Conservation (phyloP, 768 basidiomycete genomes). For the Boletus rubescentipes region DNA sequence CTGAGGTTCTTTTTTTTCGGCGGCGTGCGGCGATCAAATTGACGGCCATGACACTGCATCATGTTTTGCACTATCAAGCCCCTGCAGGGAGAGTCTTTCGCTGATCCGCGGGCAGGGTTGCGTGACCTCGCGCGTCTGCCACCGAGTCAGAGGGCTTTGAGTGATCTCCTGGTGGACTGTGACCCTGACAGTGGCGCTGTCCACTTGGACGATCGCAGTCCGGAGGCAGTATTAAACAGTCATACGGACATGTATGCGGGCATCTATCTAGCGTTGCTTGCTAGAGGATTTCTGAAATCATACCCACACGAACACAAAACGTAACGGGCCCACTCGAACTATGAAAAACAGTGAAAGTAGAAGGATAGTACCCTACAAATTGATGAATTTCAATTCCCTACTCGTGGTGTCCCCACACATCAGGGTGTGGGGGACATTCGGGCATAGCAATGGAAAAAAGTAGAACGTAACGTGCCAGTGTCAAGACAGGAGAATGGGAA, state of each 20-base stretch:
- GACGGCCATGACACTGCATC: not conserved
- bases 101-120: conserved; percentile 10
- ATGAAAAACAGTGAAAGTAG: not conserved
- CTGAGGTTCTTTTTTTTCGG: not conserved
- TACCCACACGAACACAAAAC: no score
- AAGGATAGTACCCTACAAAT: not conserved
- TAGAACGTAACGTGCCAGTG: not conserved
- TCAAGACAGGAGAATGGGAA: not conserved
- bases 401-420: not conserved
- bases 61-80: not conserved
- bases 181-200: not conserved
- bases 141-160: not conserved
- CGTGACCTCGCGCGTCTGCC: no score
- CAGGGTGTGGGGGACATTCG: not conserved
- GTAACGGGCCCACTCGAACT: not conserved
- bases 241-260: not conserved
- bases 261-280: not conserved
- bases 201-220: not conserved
- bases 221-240: not conserved
- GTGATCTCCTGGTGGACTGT: not conserved
- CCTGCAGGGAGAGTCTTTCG: not conserved
- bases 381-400: not conserved
- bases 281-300: not conserved
- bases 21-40: not conserved
- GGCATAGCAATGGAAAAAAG: not conserved